phyloP scores from a whole-genome alignment of 495 filamentous ascomycete genomes.

The Lentithecium fluviatile region DNA sequence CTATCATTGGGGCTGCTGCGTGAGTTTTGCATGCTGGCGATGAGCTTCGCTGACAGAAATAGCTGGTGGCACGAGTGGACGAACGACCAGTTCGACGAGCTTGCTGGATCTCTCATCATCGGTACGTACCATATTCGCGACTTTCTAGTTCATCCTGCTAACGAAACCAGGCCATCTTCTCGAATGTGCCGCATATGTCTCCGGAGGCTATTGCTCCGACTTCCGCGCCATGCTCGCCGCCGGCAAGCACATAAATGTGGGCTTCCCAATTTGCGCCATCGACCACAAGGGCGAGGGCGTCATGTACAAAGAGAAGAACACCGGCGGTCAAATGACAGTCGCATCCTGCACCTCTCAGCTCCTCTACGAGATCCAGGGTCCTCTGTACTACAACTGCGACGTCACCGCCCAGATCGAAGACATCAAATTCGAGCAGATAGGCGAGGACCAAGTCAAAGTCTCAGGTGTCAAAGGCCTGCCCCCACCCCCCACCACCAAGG shows the following conservation, averaged over 20 bases:
- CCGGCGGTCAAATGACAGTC: conserved; percentile 26
- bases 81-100: conserved; percentile 29
- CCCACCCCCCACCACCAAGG: conserved; percentile 35
- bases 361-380: conserved; percentile 38
- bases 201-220: conserved; percentile 29
- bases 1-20: conserved; percentile 35
- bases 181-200: conserved; percentile 35
- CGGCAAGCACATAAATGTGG: conserved; percentile 27
- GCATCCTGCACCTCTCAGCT: conserved; percentile 30
- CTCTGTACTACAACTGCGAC: conserved; percentile 37
- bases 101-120: conserved; percentile 31
- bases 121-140: no score
- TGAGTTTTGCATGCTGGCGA: conserved; percentile 3
- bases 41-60: background rate
- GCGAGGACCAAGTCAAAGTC: conserved; percentile 31
- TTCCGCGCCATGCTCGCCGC: conserved; percentile 19
- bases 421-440: conserved; percentile 32
- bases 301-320: conserved; percentile 32
- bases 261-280: conserved; percentile 36
- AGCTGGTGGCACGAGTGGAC: conserved; percentile 35
- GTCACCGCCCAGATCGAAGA: conserved; percentile 31
- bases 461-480: conserved; percentile 30
- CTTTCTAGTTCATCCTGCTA: no score
- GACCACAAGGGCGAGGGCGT: conserved; percentile 27
- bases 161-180: conserved; percentile 37